Base-by-base conservation (phyloP, 148 eudicot species). In the Suaeda aralocaspica region DNA sequence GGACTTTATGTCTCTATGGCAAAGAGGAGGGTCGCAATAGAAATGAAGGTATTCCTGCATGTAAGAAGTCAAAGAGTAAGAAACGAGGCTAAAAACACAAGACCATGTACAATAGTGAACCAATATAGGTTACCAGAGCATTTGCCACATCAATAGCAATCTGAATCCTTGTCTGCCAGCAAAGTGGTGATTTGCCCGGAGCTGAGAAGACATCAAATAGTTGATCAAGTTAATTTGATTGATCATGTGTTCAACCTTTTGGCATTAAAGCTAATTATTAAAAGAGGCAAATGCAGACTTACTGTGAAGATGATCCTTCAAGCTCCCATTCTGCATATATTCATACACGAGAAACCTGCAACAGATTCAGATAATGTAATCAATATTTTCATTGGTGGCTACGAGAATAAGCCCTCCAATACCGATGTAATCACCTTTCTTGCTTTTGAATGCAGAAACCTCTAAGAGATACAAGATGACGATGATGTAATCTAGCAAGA, bases 111-210 rank as follows among this genome's bases (percentile, higher is more conserved):
- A 55, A 56, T 51, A 68, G 5, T 4, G 18, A 16, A 25, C 3
- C 13, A 19, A 61, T 36, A 49, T 13, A 44, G 29, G 56, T 87
- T 91, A 94, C 99, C 93, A 95, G 76, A 59, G 99, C 99, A 83
- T 95, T 95, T 51, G 99, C 97, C 73, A 95, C 96, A 72, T 95
- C 97, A 67, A 91, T 84, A 31, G 99, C 99, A 67, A 95, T 91
- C 69, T 95, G 93, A 72, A 95, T 88, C 82, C 97, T 87, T 26
- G 84, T 86, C 72, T 74, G 92, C 99, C 99, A 95, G 78, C 88
- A 84, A 31, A 95, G 80, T 36, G 91, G 79, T 74, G 77, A 68
- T 76, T 78, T 83, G 45, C 83, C 86, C 52, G 87, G 81, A 71
- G 87, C 99, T 95, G 84, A 22, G 75, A 9, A 42, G 19, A 45